Evolutionary conservation across 805 yeast species (phyloP), one percentile per base, ranked within the genome.

Genomic region (Millerozyma acaciae): DNA sequence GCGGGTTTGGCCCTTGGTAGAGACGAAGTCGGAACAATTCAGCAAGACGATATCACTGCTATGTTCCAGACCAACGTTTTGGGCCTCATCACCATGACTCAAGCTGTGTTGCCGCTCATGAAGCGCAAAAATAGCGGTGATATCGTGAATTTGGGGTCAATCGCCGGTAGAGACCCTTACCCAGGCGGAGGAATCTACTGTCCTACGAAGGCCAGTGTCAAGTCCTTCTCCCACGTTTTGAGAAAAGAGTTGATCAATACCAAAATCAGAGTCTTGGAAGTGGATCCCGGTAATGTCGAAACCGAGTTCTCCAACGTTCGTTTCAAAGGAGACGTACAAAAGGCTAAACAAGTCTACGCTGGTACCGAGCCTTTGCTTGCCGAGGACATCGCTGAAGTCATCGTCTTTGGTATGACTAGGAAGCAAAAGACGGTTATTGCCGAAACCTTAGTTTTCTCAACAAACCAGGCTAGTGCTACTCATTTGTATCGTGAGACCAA

Each of bases 21-120:
- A 35, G 96, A 82, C 25, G 68, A 70, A 35, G 82, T 88, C 35
- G 96, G 96, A 10, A 62, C 65, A 4, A 78, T 90, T 41, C 58
- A 60, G 1, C 59, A 68, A n/a, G 60, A 62, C 4, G 96, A 88
- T 51, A 75, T 87, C 29, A 67, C 71, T 30, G 76, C 72, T 29
- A 86, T 87, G 87, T 80, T 85, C 60, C 71, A 81, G 48, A 87
- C 96, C 38, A 90, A 89, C 51, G 96, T 90, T 3, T 54, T 86
- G 37, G 97, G 96, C 3, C 68, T 89, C 57, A 84, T 89, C 39
- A 76, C 82, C 19, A 60, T 89, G 41, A 88, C 96, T 5, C 96
- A 90, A 58, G 78, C 81, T 5, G 71, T 88, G 16, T 60, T 90
- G 28, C 80, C 81, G 25, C 73, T 75, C 32, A 76, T 89, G 73